Conservation (phyloP, 352 stramenopile species). For the Phytopythium litorale region DNA sequence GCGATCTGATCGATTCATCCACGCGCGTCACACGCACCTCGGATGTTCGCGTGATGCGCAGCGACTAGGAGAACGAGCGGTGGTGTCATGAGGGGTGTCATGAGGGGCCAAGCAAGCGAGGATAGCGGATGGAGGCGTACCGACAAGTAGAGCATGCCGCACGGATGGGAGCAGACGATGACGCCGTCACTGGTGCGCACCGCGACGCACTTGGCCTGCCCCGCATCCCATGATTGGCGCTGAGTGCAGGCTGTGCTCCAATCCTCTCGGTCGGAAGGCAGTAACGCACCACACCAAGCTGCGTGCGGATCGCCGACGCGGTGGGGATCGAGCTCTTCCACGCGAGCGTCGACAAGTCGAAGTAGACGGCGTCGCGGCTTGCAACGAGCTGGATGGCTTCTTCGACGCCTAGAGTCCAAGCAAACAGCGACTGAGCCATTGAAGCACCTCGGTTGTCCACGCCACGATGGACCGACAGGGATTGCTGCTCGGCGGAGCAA, state of each 20-base stretch:
- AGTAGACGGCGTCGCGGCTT: slow-evolving; percentile 47
- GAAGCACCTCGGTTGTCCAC: neutral
- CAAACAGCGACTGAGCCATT: neutral
- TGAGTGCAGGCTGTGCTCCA: neutral
- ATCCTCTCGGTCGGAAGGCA: neutral
- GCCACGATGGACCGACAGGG: neutral
- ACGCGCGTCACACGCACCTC: neutral
- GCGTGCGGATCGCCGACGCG: slow-evolving; percentile 37
- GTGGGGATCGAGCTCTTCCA: slow-evolving; percentile 43
- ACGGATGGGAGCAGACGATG: slow-evolving; percentile 43
- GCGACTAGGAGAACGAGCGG: neutral
- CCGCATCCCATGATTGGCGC: neutral
- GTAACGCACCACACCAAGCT: slow-evolving; percentile 40
- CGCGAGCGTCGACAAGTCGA: slow-evolving; percentile 25
- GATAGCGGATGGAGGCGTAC: slow-evolving; percentile 15
- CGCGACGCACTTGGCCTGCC: slow-evolving; percentile 34
- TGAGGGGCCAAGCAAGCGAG: neutral
- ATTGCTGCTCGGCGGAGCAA: neutral
- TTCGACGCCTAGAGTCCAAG: slow-evolving; percentile 34
- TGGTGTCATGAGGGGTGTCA: no score
- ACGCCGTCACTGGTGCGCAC: slow-evolving; percentile 46
- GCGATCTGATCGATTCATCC: neutral
- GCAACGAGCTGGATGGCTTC: slow-evolving; percentile 48
- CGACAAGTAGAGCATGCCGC: slow-evolving; percentile 38
- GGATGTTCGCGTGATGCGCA: neutral